Base-by-base conservation (phyloP, 2,329 filamentous ascomycete species). In the Emergomyces orientalis region DNA sequence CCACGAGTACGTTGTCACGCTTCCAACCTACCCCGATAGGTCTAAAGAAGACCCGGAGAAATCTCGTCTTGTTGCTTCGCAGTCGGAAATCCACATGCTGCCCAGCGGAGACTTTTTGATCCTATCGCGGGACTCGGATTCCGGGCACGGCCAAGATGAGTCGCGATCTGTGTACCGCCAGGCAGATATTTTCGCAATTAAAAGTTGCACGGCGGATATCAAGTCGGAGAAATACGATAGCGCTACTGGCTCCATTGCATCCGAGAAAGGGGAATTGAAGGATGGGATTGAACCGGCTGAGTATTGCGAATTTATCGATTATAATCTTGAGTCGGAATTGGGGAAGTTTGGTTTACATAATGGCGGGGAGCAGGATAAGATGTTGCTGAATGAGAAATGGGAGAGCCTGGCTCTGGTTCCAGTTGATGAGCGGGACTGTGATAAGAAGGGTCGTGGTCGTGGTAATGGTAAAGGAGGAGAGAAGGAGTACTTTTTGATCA, bases 301-400 rank as follows among this genome's bases (percentile, higher is more conserved):
- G 37, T 87, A 88, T 69, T 90, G 87, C 71, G 71, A 81, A 0
- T 90, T 86, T 75, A 70, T 90, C 39, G 84, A 89, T 69, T 87
- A 83, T 72, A 91, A 90, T 71, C 77, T 86, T 64, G 86, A 88
- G 66, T 69, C 76, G 1, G 81, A 90, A 74, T 78, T 91, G 27
- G 81, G 79, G 47, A 81, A 83, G 25, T 90, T 90, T 66, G 83
- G 84, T 0, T 73, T 88, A 3, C 86, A 88, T 68, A 90, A 90
- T 67, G 88, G 88, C 2, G 87, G 86, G 0, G 75, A 73, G 0
- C 81, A 86, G 67, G 82, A 88, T 69, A 69, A 74, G 0, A 75
- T 73, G 0, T 73, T 90, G 43, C 70, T 91, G 71, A 90, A 90
- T 68, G 88, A 91, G 78, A 91, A 91, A 71, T 91, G 88, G 88